Evolutionary conservation across 2,329 filamentous ascomycete genomes (phyloP), one percentile per base, ranked within the genome.

Genomic region (Paraconiothyrium brasiliense): DNA sequence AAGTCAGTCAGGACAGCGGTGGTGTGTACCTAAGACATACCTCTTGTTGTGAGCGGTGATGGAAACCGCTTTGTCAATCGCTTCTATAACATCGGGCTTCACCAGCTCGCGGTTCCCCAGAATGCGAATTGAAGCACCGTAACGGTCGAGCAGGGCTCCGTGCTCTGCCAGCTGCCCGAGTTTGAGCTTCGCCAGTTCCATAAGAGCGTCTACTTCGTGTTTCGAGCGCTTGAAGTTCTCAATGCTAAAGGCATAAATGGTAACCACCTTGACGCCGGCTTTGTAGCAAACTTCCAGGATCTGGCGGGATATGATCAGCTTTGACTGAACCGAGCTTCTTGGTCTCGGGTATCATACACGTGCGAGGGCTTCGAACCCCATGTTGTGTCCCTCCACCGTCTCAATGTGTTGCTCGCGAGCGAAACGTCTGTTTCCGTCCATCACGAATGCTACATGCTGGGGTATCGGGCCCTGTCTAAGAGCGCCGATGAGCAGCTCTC

Each of bases 281-380:
- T 97, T 97, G 84, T 98, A 99, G 85, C 95, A 98, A 58, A 99
- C 92, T 80, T 99, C 95, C 62, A 99, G 89, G 57, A 98, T 93
- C 91, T 82, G 58, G 48, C 9, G 34, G 35, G 39, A 37, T 16
- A 16, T 7, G 22, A 58, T 67, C 24, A 67, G 64, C 56, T 60
- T 92, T 69, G 39, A 14, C 6, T 11, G 47, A 44, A 61, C 4
- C 61, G 13, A 48, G 35, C n/a, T 13, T 20, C 43, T 14, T 43
- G 24, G 0, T 1, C 14, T n/a, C 37, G 41, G 59, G 41, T 44
- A 80, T 34, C 87, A 57, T 83, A 94, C 93, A 76, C 90, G 89
- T 54, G 94, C 95, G 63, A 99, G 84, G 34, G 95, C 94, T 81
- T 99, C 95, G 72, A 98, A 99, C 2, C 95, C 95, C 70, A 97